These are phyloP conservation scores for Juglanconis sp. DNA, from an alignment of 2,329 filamentous ascomycete species.

Conservation along the genomic window DNA sequence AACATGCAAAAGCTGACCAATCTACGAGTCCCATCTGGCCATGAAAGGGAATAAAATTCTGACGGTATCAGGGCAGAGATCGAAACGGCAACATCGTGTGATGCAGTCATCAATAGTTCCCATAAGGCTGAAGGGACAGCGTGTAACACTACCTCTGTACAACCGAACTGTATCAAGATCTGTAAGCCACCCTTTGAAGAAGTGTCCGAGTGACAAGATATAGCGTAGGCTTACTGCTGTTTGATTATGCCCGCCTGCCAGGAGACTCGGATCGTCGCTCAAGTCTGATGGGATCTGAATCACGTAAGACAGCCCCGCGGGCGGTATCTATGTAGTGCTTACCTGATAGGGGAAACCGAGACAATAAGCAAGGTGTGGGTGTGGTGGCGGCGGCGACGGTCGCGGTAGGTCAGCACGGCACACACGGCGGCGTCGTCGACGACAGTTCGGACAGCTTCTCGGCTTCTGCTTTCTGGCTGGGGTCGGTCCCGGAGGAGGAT, in stretches of 20 bases:
- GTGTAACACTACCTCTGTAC: neutral
- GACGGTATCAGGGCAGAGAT: neutral
- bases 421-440: neutral
- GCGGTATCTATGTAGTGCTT: neutral
- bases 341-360: neutral
- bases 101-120: neutral
- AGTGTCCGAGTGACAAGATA: neutral
- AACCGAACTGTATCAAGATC: neutral
- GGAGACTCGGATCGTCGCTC: neutral
- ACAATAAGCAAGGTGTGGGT: neutral
- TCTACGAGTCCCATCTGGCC: neutral
- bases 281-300: neutral
- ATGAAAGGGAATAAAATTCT: neutral
- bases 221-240: conserved; percentile 3
- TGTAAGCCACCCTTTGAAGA: neutral
- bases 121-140: neutral
- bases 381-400: neutral
- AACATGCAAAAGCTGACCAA: neutral
- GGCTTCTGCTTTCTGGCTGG: neutral
- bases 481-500: neutral
- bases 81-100: neutral
- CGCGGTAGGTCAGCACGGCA: neutral
- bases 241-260: neutral
- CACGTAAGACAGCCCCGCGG: neutral
- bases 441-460: neutral